These are phyloP conservation scores for Sphaerulina musiva DNA, from an alignment of 2,329 filamentous ascomycete species.

Conservation along the genomic window DNA sequence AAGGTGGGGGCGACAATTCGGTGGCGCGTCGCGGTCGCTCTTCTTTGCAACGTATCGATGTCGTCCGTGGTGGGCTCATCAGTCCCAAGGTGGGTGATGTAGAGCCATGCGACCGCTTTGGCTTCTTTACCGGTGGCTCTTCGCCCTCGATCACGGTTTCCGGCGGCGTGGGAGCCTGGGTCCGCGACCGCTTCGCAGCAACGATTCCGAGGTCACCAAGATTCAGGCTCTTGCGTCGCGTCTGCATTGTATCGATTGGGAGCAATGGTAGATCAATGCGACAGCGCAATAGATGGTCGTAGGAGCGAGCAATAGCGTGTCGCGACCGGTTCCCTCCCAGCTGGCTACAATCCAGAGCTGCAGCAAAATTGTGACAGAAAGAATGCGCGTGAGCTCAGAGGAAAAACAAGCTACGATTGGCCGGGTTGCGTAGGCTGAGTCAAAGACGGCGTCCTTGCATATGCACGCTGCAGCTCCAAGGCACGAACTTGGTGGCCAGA, in stretches of 20 bases:
- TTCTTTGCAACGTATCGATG: conserved; percentile 43
- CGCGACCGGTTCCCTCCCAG: conserved; percentile 1
- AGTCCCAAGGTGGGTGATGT: conserved; percentile 35
- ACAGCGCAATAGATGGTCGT: not conserved
- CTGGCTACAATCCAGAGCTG: conserved; percentile 5
- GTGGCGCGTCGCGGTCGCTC: conserved; percentile 45
- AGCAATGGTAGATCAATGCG: conserved; percentile 4
- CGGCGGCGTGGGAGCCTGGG: conserved; percentile 49
- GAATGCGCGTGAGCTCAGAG: conserved; percentile 1
- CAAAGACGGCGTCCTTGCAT: conserved; percentile 4
- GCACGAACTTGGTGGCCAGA: conserved; percentile 5
- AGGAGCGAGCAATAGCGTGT: not conserved
- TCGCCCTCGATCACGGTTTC: conserved; percentile 58
- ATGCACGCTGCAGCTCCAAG: conserved; percentile 12
- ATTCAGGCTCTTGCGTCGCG: conserved; percentile 89
- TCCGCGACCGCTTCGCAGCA: conserved; percentile 50
- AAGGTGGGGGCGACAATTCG: conserved; percentile 74
- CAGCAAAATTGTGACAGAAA: conserved; percentile 4
- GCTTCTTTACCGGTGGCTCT: conserved; percentile 50
- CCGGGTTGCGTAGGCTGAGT: conserved; percentile 8
- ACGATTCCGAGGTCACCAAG: conserved; percentile 89
- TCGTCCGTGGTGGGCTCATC: conserved; percentile 42
- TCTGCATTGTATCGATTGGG: conserved; percentile 61
- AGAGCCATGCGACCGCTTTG: conserved; percentile 68
- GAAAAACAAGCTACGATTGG: conserved; percentile 8